phyloP scores from a whole-genome alignment of 805 yeast species.

The Cephaloascus fragrans region DNA sequence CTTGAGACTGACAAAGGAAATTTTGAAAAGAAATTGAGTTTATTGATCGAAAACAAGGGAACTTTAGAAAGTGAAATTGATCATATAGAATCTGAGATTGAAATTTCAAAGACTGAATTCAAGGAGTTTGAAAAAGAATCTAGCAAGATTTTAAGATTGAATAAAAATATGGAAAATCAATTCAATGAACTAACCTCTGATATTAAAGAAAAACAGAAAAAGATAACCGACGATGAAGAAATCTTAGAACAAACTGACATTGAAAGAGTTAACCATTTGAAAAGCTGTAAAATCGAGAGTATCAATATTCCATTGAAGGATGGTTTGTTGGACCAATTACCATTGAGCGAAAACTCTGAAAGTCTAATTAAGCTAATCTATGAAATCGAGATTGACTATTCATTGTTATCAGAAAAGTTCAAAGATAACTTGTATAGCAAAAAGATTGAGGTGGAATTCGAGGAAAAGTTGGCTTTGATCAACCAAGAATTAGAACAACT shows the following conservation, averaged over 20 bases:
- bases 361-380: slow-evolving; percentile 30
- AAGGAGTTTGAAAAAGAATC: slow-evolving; percentile 18
- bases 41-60: slow-evolving; percentile 20
- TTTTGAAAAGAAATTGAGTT: slow-evolving; percentile 21
- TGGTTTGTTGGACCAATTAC: slow-evolving; percentile 52
- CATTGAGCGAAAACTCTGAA: slow-evolving; percentile 43
- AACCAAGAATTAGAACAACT: slow-evolving; percentile 31
- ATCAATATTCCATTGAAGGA: slow-evolving; percentile 51
- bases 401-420: slow-evolving; percentile 30
- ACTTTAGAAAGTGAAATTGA: slow-evolving; percentile 21
- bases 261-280: slow-evolving; percentile 50
- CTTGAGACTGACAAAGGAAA: slow-evolving; percentile 27
- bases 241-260: slow-evolving; percentile 40
- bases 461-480: slow-evolving; percentile 19
- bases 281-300: slow-evolving; percentile 68
- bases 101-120: slow-evolving; percentile 23
- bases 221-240: slow-evolving; percentile 36
- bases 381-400: slow-evolving; percentile 47
- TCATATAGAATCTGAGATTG: slow-evolving; percentile 28
- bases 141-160: slow-evolving; percentile 16
- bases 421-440: slow-evolving; percentile 26
- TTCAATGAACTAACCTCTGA: slow-evolving; percentile 29
- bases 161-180: slow-evolving; percentile 19
- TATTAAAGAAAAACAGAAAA: slow-evolving; percentile 16
- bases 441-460: slow-evolving; percentile 26